Percentiles rank a stretch among this genome's conserved stretches.
These are phyloP conservation scores for Psilocybe azurescens DNA, from an alignment of 768 basidiomycete species.

Conservation along the genomic window DNA sequence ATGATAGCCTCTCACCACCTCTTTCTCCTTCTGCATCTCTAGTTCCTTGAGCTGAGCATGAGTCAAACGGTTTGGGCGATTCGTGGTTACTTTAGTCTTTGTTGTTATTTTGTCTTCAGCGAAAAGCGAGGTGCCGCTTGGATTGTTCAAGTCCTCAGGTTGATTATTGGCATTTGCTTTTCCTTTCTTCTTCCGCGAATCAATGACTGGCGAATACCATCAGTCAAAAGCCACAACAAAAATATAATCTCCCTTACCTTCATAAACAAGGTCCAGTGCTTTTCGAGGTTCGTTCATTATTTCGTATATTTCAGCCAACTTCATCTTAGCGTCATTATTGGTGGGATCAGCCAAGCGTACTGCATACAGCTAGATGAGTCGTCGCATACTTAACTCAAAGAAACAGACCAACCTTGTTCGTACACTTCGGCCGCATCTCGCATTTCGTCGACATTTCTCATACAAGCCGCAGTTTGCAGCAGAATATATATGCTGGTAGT, in stretches of 20 bases:
- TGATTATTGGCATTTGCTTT: slow-evolving; percentile 18
- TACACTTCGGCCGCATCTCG: slow-evolving; percentile 84
- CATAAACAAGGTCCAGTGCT: slow-evolving; percentile 82
- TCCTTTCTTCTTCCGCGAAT: slow-evolving; percentile 60
- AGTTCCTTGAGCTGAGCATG: slow-evolving; percentile 64
- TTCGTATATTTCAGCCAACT: slow-evolving; percentile 90
- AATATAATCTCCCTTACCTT: slow-evolving; percentile 56
- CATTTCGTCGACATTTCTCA: slow-evolving; percentile 75
- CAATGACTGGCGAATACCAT: slow-evolving; percentile 49
- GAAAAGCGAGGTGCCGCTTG: slow-evolving; percentile 58
- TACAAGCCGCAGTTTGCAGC: slow-evolving; percentile 81
- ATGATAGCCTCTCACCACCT: slow-evolving; percentile 61
- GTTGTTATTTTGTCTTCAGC: slow-evolving; percentile 54
- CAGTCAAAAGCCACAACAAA: background rate
- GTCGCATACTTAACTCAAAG: background rate
- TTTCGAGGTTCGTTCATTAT: slow-evolving; percentile 78
- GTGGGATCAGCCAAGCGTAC: slow-evolving; percentile 77
- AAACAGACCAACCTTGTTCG: slow-evolving; percentile 65
- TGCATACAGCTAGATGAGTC: slow-evolving; percentile 31
- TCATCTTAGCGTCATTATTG: slow-evolving; percentile 85
- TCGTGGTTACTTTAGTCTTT: slow-evolving; percentile 38
- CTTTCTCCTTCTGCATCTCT: slow-evolving; percentile 70
- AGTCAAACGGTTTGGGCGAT: slow-evolving; percentile 54
- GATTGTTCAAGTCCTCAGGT: slow-evolving; percentile 17
- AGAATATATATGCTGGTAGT: slow-evolving; percentile 76